phyloP scores from a whole-genome alignment of 1,284 basidiomycete species.

The Pseudomicrostroma phylloplanum region DNA sequence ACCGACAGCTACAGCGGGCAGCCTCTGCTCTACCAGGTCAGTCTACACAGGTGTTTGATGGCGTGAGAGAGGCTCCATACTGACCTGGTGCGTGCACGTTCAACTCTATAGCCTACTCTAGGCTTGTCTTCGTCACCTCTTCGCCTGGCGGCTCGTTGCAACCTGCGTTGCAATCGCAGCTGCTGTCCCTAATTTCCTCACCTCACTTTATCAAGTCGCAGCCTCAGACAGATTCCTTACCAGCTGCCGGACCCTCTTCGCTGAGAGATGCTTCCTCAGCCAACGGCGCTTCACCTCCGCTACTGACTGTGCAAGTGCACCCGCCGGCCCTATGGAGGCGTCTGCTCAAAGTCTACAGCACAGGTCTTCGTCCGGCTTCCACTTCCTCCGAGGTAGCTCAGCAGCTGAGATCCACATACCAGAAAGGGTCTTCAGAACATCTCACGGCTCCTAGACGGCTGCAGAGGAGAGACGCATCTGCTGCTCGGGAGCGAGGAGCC shows the following conservation, averaged over 20 bases:
- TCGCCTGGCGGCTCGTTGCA: neutral
- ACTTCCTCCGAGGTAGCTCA: neutral
- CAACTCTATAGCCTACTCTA: neutral
- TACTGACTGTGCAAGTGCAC: neutral
- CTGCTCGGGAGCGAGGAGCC: neutral
- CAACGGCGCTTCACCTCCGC: neutral
- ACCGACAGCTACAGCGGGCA: neutral
- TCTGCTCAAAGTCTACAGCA: constrained; percentile 5
- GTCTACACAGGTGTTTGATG: neutral
- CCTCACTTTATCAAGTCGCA: neutral
- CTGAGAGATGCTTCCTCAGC: neutral
- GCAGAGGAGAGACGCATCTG: neutral
- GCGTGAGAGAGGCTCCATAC: neutral
- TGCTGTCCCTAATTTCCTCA: neutral
- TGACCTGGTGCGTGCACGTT: neutral
- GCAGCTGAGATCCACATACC: neutral
- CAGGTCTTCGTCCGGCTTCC: neutral
- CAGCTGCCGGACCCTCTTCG: neutral
- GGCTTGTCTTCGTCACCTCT: neutral
- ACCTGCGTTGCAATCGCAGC: neutral
- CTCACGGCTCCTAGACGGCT: neutral
- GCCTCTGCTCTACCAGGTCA: neutral
- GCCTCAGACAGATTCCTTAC: neutral
- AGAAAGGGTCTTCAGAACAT: too few relatives aligned
- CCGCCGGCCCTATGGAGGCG: constrained; percentile 1